Percentiles rank a stretch among this genome's conserved stretches.
Conservation (phyloP, 352 stramenopile species). For the Elongisporangium anandrum region DNA sequence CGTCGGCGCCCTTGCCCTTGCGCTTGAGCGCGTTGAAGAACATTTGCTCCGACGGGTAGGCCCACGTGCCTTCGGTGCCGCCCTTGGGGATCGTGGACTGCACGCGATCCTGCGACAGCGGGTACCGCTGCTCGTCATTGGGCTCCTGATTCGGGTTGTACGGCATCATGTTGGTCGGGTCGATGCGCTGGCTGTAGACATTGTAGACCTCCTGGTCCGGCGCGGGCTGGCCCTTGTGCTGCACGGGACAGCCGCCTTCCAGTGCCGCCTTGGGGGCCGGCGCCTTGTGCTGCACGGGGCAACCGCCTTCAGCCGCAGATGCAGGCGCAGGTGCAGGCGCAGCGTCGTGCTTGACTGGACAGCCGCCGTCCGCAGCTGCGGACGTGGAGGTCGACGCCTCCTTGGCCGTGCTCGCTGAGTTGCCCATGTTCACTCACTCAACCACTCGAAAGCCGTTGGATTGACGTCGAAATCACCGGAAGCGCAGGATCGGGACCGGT, state of each 20-base stretch:
- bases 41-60: slow-evolving; percentile 99
- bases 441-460: not conserved
- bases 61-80: slow-evolving; percentile 93
- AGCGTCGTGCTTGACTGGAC: slow-evolving; percentile 49
- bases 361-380: slow-evolving; percentile 20
- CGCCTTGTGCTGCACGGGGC: slow-evolving; percentile 65
- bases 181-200: slow-evolving; percentile 96
- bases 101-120: slow-evolving; percentile 91
- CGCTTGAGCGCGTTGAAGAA: slow-evolving; percentile 98
- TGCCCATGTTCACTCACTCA: slow-evolving; percentile 41
- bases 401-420: slow-evolving; percentile 48
- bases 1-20: slow-evolving; percentile 97
- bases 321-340: slow-evolving; percentile 7
- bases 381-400: slow-evolving; percentile 3
- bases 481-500: not conserved
- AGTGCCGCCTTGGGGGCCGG: slow-evolving; percentile 16
- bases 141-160: slow-evolving; percentile 94
- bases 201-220: slow-evolving; percentile 88
- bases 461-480: not conserved
- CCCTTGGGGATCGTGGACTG: slow-evolving; percentile 96
- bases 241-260: slow-evolving; percentile 50
- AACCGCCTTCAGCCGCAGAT: slow-evolving; percentile 38
- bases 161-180: slow-evolving; percentile 99
- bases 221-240: slow-evolving; percentile 21
- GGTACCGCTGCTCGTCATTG: slow-evolving; percentile 84